These are phyloP conservation scores for Colletotrichum agaves DNA, from an alignment of 2,329 filamentous ascomycete genomes.

Conservation along the genomic window DNA sequence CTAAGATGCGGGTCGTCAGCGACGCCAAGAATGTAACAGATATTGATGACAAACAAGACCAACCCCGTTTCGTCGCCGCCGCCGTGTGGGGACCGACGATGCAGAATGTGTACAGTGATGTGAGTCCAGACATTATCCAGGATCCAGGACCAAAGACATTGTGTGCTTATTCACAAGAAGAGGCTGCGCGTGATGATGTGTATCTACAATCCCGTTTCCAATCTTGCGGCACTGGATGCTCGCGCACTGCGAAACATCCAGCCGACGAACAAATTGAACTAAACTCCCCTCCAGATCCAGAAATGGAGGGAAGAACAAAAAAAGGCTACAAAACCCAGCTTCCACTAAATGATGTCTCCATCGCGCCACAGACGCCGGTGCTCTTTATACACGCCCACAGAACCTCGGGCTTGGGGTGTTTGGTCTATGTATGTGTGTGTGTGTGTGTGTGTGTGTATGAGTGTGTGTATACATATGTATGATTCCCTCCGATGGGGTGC, in stretches of 20 bases:
- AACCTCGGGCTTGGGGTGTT: constrained; percentile 13
- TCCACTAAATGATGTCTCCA: constrained; percentile 22
- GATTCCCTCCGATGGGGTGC: constrained; percentile 23
- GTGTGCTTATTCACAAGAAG: constrained; percentile 7
- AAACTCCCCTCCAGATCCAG: background rate
- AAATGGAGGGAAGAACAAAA: background rate
- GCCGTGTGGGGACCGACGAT: background rate
- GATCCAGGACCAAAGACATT: constrained; percentile 9
- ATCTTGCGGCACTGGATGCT: constrained; percentile 3
- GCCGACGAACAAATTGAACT: background rate
- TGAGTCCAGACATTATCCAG: background rate
- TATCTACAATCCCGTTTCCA: constrained; percentile 13
- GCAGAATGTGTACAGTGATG: constrained; percentile 1
- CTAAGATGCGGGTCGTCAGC: constrained; percentile 26
- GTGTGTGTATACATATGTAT: constrained; percentile 9
- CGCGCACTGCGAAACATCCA: constrained; percentile 35
- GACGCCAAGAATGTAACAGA: constrained; percentile 14
- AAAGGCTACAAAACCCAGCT: constrained; percentile 33
- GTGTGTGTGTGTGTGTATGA: constrained; percentile 20
- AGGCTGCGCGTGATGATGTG: background rate
- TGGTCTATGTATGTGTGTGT: constrained; percentile 10
- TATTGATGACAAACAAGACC: background rate
- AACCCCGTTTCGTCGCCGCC: background rate
- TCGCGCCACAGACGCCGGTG: constrained; percentile 36
- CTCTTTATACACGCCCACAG: constrained; percentile 32